phyloP scores from a whole-genome alignment of 805 yeast genomes.

The Ogataea zsoltii region DNA sequence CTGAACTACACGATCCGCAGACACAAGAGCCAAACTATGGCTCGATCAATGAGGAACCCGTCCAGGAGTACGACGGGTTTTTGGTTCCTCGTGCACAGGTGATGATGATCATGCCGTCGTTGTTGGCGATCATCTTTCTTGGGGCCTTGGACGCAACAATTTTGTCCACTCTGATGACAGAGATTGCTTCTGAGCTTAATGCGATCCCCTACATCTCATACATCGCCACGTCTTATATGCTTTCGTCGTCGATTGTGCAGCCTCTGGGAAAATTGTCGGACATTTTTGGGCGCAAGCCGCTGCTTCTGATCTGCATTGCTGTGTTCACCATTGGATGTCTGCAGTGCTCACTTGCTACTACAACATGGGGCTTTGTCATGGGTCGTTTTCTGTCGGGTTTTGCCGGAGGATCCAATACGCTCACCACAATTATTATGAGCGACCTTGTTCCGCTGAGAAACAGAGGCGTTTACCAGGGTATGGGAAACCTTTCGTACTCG shows the following conservation, averaged over 20 bases:
- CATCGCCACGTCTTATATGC: conserved; percentile 71
- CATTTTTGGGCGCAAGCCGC: conserved; percentile 64
- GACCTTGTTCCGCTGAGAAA: conserved; percentile 80
- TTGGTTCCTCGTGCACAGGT: conserved; percentile 31
- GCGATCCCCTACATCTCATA: conserved; percentile 65
- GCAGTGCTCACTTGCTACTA: conserved; percentile 52
- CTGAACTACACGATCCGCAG: conserved; percentile 11
- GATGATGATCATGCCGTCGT: conserved; percentile 39
- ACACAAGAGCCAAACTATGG: conserved; percentile 3
- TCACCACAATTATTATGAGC: conserved; percentile 74
- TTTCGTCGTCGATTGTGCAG: conserved; percentile 72
- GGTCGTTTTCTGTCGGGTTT: conserved; percentile 78
- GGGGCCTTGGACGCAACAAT: conserved; percentile 71
- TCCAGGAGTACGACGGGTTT: conserved; percentile 21
- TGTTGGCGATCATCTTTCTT: conserved; percentile 51
- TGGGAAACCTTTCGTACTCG: conserved; percentile 78
- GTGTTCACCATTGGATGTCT: conserved; percentile 60
- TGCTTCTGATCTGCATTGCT: conserved; percentile 50
- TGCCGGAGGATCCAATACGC: conserved; percentile 86
- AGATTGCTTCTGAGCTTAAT: conserved; percentile 68
- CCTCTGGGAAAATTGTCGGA: conserved; percentile 74
- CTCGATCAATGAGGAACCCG: conserved; percentile 4
- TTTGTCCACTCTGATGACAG: conserved; percentile 62
- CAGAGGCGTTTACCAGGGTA: conserved; percentile 83
- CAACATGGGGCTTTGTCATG: conserved; percentile 47